A percentile compares a stretch with the other conserved stretches of the same genome.
phyloP scores from a whole-genome alignment of 148 eudicot species.

The Rhododendron kiyosumense region DNA sequence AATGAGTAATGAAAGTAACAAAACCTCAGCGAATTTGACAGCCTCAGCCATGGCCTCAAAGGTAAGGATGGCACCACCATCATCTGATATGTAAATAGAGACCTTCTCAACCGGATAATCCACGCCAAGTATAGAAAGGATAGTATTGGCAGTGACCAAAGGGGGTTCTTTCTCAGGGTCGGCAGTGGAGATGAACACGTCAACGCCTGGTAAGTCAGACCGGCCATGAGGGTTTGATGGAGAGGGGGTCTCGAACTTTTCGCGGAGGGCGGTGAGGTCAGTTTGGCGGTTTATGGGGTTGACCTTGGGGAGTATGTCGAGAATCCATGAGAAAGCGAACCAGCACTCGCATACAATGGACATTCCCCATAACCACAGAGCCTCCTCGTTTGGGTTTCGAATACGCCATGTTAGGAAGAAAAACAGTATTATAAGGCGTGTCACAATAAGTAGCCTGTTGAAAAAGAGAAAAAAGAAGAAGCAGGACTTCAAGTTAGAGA shows the following conservation, averaged over 20 bases:
- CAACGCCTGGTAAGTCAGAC: constrained; percentile 84
- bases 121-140: constrained; percentile 67
- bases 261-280: constrained; percentile 60
- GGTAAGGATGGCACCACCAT: constrained; percentile 79
- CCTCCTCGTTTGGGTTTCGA: constrained; percentile 61
- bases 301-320: constrained; percentile 82
- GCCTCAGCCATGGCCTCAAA: constrained; percentile 99
- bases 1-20: background rate
- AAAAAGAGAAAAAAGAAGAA: background rate
- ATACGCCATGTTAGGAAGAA: constrained; percentile 64
- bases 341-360: constrained; percentile 75
- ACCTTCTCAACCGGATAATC: constrained; percentile 87
- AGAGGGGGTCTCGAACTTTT: constrained; percentile 64
- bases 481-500: background rate
- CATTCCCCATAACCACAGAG: constrained; percentile 78
- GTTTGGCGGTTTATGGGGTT: constrained; percentile 82
- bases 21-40: constrained; percentile 58
- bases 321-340: constrained; percentile 92
- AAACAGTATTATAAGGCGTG: constrained; percentile 47
- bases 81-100: constrained; percentile 75
- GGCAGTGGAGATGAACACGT: constrained; percentile 78
- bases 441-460: constrained; percentile 59
- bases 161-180: constrained; percentile 97
- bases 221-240: constrained; percentile 65
- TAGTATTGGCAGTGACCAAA: constrained; percentile 78